Evolutionary conservation across 768 basidiomycete species (phyloP).

Genomic region (Strobilomyces echinocephalus): DNA sequence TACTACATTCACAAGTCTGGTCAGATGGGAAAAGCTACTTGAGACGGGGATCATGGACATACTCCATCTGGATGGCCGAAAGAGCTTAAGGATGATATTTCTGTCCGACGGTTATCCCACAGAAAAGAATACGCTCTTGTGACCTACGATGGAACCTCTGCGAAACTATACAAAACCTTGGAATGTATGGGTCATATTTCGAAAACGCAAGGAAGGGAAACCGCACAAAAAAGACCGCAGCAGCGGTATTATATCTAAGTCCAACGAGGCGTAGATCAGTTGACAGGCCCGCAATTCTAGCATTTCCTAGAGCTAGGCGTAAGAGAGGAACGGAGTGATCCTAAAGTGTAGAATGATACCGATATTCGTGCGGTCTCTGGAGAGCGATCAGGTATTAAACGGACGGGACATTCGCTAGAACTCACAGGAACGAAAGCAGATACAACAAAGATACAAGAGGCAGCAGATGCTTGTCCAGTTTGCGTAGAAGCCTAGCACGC

Average conservation of each 20-base stretch:
- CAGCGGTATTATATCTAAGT: slow-evolving; percentile 34
- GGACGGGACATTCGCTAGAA: neutral
- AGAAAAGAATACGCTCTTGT: neutral
- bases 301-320: slow-evolving; percentile 31
- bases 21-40: slow-evolving; percentile 2
- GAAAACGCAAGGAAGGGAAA: neutral
- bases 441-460: slow-evolving; percentile 43
- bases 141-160: slow-evolving; percentile 37
- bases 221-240: slow-evolving; percentile 36
- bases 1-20: slow-evolving; percentile 28
- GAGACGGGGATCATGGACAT: neutral
- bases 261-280: slow-evolving; percentile 33
- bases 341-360: slow-evolving; percentile 22
- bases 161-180: slow-evolving; percentile 35
- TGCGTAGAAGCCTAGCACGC: slow-evolving; percentile 33
- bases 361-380: slow-evolving; percentile 42
- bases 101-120: slow-evolving; percentile 17
- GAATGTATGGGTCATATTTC: neutral
- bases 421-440: slow-evolving; percentile 45
- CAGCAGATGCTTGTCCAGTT: slow-evolving; percentile 42
- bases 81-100: slow-evolving; percentile 36
- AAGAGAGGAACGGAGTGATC: neutral
- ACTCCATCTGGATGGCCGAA: slow-evolving; percentile 36
- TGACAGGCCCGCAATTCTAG: slow-evolving; percentile 43
- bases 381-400: neutral